Evolutionary conservation across 1,284 basidiomycete genomes (phyloP).

Genomic region (Trichosporon asahii): DNA sequence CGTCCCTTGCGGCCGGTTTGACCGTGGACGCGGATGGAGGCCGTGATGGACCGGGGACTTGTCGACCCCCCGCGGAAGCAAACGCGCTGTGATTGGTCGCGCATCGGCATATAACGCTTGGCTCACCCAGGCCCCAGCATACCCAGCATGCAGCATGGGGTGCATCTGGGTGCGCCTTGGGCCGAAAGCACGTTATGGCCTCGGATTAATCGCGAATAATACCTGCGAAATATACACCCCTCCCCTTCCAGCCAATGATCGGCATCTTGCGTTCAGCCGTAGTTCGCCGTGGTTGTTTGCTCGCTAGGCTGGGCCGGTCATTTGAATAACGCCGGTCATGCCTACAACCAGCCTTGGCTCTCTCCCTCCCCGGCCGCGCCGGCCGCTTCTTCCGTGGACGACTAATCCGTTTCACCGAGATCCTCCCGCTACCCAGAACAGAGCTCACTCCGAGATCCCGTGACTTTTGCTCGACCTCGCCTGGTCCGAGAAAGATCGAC

Average conservation of each 20-base stretch:
- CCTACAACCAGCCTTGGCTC: background rate
- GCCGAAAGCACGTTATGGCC: background rate
- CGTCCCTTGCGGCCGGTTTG: background rate
- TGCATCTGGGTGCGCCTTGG: no score
- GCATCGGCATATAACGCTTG: conserved; percentile 1
- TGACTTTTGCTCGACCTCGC: no score
- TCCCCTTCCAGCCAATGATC: background rate
- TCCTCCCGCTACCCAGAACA: background rate
- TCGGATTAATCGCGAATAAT: background rate
- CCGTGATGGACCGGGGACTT: conserved; percentile 4
- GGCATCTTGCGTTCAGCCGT: background rate
- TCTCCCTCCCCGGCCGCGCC: background rate
- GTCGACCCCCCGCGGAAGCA: background rate
- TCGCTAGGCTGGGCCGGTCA: background rate
- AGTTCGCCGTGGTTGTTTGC: background rate
- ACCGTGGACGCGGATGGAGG: background rate
- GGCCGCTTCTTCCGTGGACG: background rate
- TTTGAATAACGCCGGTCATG: background rate
- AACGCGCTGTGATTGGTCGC: background rate
- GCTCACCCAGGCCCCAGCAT: no score
- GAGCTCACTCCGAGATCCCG: background rate
- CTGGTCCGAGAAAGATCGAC: background rate
- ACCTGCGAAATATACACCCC: background rate
- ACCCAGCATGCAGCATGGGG: no score
- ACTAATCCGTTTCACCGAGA: background rate